phyloP scores from a whole-genome alignment of 306 rosid species.

The Quercus engelmannii region DNA sequence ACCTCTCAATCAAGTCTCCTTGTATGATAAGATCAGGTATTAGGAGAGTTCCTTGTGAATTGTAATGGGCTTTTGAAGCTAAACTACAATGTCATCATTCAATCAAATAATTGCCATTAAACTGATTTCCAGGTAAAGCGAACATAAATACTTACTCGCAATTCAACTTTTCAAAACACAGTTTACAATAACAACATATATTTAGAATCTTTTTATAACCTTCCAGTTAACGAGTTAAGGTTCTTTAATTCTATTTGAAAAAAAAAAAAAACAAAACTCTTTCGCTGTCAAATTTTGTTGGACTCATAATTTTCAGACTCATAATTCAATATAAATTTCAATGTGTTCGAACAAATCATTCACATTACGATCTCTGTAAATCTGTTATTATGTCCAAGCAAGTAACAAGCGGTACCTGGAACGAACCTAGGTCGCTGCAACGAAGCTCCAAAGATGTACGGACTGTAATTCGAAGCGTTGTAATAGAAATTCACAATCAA shows the following conservation, averaged over 20 bases:
- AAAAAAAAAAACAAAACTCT: too few relatives aligned
- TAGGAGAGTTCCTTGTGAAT: not conserved
- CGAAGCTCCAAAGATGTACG: constrained; percentile 76
- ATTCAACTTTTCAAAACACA: not conserved
- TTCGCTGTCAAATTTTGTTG: too few relatives aligned
- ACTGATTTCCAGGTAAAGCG: not conserved
- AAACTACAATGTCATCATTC: not conserved
- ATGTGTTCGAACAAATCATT: not conserved
- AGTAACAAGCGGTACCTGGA: constrained; percentile 68
- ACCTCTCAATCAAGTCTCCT: too few relatives aligned
- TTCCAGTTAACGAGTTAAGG: not conserved
- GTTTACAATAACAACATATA: not conserved
- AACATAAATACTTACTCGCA: not conserved
- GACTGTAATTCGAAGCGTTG: constrained; percentile 68
- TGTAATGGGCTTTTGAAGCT: not conserved
- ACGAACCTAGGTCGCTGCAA: constrained; percentile 97
- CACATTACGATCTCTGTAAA: not conserved
- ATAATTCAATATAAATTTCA: not conserved
- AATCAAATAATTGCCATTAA: not conserved
- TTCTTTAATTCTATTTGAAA: too few relatives aligned
- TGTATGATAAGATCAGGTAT: not conserved
- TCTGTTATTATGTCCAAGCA: not conserved
- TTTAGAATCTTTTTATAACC: not conserved
- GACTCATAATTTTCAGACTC: not conserved
- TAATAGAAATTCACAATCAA: constrained; percentile 75